These are phyloP conservation scores for Phytophthora hibernalis DNA, from an alignment of 352 stramenopile genomes.

Conservation along the genomic window DNA sequence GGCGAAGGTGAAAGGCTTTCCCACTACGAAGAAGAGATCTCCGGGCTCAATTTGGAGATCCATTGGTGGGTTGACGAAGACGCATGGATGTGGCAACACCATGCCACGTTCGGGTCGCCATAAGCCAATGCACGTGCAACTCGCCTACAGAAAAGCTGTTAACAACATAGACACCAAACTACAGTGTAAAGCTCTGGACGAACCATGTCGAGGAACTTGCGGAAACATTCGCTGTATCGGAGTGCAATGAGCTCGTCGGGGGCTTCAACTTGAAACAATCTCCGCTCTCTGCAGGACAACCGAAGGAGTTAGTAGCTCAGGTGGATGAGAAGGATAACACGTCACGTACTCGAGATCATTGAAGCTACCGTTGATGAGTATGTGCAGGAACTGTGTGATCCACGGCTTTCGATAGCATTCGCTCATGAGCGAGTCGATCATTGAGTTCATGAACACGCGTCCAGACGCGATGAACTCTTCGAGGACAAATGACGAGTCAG, in stretches of 20 bases:
- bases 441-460: conserved; percentile 77
- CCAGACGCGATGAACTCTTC: conserved; percentile 80
- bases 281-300: conserved; percentile 46
- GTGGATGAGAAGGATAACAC: not conserved
- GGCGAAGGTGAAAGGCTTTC: conserved; percentile 61
- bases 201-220: conserved; percentile 78
- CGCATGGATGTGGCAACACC: conserved; percentile 69
- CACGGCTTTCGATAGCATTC: conserved; percentile 83
- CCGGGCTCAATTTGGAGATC: conserved; percentile 64
- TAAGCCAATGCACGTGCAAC: conserved; percentile 66
- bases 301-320: conserved; percentile 1
- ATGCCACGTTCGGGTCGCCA: conserved; percentile 64
- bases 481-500: conserved; percentile 56
- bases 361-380: conserved; percentile 67
- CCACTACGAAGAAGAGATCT: conserved; percentile 78
- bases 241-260: conserved; percentile 56
- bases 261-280: conserved; percentile 74
- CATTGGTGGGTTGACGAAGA: conserved; percentile 65
- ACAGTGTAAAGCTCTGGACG: conserved; percentile 1
- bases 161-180: not conserved
- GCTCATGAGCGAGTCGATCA: conserved; percentile 78
- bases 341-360: conserved; percentile 67
- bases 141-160: conserved; percentile 40
- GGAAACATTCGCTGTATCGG: conserved; percentile 67
- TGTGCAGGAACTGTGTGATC: conserved; percentile 72